These are phyloP conservation scores for Aspergillus aculeatus DNA, from an alignment of 2,329 filamentous ascomycete species.

Conservation along the genomic window DNA sequence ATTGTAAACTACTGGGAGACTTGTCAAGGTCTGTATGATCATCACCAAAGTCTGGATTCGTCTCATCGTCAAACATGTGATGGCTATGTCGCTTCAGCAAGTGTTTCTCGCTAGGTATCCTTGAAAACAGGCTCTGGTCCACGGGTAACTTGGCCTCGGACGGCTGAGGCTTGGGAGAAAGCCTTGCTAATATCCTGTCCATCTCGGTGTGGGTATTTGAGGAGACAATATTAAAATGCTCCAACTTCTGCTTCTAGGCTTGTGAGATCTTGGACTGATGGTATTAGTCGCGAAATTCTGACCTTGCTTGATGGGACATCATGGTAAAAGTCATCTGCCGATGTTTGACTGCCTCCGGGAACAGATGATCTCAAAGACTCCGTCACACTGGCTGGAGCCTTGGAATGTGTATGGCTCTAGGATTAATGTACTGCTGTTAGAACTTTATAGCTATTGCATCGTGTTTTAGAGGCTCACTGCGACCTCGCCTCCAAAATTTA, in stretches of 20 bases:
- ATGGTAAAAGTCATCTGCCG: conserved; percentile 19
- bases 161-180: conserved; percentile 38
- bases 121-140: conserved; percentile 56
- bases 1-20: conserved; percentile 19
- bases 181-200: conserved; percentile 58
- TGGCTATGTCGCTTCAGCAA: conserved; percentile 58
- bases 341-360: conserved; percentile 33
- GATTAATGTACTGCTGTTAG: not conserved
- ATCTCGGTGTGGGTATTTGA: conserved; percentile 48
- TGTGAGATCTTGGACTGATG: conserved; percentile 30
- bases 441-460: not conserved
- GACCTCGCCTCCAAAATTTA: conserved; percentile 24
- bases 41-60: conserved; percentile 7
- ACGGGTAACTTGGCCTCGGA: conserved; percentile 14
- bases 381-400: conserved; percentile 25
- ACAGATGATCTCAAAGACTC: conserved; percentile 36
- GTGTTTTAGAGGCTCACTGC: conserved; percentile 24
- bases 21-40: conserved; percentile 22
- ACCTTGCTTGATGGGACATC: conserved; percentile 40
- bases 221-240: conserved; percentile 33
- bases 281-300: conserved; percentile 15
- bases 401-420: conserved; percentile 28
- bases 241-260: conserved; percentile 49
- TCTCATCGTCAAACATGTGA: conserved; percentile 43
- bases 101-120: conserved; percentile 69